These are phyloP conservation scores for Colletotrichum sp. DNA, from an alignment of 2,329 filamentous ascomycete species.

Conservation along the genomic window DNA sequence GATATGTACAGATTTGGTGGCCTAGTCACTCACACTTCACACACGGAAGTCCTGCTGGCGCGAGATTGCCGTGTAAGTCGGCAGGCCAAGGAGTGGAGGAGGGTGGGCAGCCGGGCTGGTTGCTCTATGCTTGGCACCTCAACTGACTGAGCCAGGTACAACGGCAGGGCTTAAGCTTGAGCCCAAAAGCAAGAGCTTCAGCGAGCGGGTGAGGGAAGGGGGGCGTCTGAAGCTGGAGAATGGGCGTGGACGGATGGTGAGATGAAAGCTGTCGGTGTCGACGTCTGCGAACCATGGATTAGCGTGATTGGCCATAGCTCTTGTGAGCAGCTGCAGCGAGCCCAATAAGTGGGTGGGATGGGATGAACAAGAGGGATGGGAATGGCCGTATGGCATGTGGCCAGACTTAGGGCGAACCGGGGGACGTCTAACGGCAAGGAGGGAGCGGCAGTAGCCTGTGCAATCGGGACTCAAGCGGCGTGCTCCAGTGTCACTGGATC, in stretches of 20 bases:
- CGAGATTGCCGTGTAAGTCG: background rate
- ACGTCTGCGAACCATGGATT: constrained; percentile 20
- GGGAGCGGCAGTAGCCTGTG: constrained; percentile 18
- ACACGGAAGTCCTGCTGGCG: background rate
- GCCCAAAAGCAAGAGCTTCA: background rate
- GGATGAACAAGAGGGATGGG: constrained; percentile 12
- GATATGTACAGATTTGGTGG: background rate
- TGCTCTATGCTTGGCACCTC: background rate
- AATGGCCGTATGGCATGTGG: constrained; percentile 19
- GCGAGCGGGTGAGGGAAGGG: background rate
- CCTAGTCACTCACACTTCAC: background rate
- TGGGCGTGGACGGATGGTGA: background rate
- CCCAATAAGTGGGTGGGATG: constrained; percentile 19
- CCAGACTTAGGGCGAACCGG: constrained; percentile 15
- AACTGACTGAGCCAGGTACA: background rate
- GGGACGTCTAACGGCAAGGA: constrained; percentile 20
- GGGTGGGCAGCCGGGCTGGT: background rate
- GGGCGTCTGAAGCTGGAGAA: background rate
- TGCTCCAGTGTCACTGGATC: constrained; percentile 21
- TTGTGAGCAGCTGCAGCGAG: constrained; percentile 7
- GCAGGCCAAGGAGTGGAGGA: background rate
- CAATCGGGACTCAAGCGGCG: constrained; percentile 21
- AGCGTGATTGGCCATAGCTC: constrained; percentile 24
- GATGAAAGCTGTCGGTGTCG: background rate
- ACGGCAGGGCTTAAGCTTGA: background rate